A percentile compares a stretch with the other conserved stretches of the same genome.
phyloP scores from a whole-genome alignment of 2,329 filamentous ascomycete species.

The Phialophora expanda region DNA sequence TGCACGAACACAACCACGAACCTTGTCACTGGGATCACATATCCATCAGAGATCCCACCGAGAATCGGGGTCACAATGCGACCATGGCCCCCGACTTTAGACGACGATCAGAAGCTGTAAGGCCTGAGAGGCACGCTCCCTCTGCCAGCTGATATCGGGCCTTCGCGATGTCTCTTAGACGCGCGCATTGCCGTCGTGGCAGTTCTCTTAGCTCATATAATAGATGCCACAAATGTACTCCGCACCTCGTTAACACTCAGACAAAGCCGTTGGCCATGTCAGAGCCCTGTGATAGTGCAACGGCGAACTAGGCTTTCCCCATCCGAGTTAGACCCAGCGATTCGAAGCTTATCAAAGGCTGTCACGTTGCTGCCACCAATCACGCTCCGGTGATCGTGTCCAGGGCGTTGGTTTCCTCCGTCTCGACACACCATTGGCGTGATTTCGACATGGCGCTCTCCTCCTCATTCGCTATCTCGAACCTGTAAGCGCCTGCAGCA shows the following conservation, averaged over 20 bases:
- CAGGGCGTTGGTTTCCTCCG: constrained; percentile 16
- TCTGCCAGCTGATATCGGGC: not conserved
- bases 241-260: too few relatives aligned
- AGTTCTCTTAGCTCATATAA: not conserved
- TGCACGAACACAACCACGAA: not conserved
- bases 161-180: not conserved
- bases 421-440: constrained; percentile 17
- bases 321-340: not conserved
- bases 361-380: constrained; percentile 23
- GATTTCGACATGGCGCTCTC: not conserved
- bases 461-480: constrained; percentile 29
- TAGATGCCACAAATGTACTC: too few relatives aligned
- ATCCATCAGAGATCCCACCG: not conserved
- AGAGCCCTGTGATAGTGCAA: not conserved
- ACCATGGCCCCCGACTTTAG: not conserved
- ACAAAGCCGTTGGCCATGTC: too few relatives aligned
- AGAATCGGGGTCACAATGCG: not conserved
- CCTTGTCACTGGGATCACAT: not conserved
- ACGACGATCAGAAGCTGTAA: not conserved
- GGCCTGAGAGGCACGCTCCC: not conserved
- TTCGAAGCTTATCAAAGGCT: constrained; percentile 19
- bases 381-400: not conserved
- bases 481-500: constrained; percentile 33
- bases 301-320: not conserved
- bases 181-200: not conserved